Evolutionary conservation across 83 land plant genomes (phyloP).

Genomic region (Thuja plicata): DNA sequence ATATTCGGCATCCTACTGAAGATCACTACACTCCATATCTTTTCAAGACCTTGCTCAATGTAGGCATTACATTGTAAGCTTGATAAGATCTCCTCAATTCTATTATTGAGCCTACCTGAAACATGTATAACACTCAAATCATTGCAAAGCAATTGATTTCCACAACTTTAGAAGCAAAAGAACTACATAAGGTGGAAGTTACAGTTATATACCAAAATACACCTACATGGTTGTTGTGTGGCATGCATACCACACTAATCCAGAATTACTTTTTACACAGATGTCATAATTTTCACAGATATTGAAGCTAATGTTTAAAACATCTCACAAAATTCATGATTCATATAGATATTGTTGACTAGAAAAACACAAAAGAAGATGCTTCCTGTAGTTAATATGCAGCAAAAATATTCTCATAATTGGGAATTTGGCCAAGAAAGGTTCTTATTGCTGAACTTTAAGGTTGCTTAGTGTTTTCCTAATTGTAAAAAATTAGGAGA

Average conservation of each 20-base stretch:
- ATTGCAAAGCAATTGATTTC: neutral
- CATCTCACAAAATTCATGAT: neutral
- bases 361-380: neutral
- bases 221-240: neutral
- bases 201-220: neutral
- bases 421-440: neutral
- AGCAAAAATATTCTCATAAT: neutral
- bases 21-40: constrained; percentile 66
- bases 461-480: neutral
- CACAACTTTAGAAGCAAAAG: neutral
- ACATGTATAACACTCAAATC: neutral
- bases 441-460: neutral
- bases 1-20: neutral
- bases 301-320: neutral
- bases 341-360: neutral
- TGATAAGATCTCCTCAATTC: constrained; percentile 93
- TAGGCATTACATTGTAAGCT: constrained; percentile 94
- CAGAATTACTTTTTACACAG: neutral
- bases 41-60: constrained; percentile 71
- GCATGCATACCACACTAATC: neutral
- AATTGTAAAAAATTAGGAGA: no score
- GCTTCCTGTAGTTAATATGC: neutral
- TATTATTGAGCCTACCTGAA: constrained; percentile 92
- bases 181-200: neutral
- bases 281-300: neutral